Evolutionary conservation across 495 filamentous ascomycete species (phyloP).

Genomic region (Achaetomiella virescens): DNA sequence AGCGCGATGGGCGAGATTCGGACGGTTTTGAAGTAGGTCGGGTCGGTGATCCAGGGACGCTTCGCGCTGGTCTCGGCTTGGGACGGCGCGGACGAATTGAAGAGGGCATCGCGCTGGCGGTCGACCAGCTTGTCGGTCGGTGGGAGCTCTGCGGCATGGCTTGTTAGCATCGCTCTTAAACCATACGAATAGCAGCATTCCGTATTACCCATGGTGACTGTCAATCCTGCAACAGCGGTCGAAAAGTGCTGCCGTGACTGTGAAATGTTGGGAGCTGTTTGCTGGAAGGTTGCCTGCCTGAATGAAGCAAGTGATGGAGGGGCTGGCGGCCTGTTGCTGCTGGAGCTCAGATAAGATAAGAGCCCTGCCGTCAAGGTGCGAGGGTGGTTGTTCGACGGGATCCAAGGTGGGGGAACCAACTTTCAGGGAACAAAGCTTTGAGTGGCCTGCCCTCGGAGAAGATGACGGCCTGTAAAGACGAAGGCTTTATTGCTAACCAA

Average conservation of each 20-base stretch:
- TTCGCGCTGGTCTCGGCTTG: constrained; percentile 54
- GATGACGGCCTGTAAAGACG: neutral
- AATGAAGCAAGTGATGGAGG: constrained; percentile 15
- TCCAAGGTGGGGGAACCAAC: neutral
- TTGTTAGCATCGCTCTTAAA: constrained; percentile 1
- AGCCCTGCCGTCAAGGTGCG: constrained; percentile 24
- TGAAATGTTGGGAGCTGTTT: neutral
- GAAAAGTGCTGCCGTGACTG: neutral
- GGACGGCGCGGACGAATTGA: constrained; percentile 63
- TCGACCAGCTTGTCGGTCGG: constrained; percentile 60
- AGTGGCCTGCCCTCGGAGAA: neutral
- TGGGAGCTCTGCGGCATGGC: constrained; percentile 56
- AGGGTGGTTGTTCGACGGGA: neutral
- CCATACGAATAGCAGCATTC: neutral
- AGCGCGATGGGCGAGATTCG: constrained; percentile 91
- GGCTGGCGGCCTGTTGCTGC: neutral
- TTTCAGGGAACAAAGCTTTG: too few relatives aligned
- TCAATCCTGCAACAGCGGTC: neutral
- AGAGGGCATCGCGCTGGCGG: constrained; percentile 81
- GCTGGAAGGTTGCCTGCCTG: constrained; percentile 2
- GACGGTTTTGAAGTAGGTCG: constrained; percentile 84
- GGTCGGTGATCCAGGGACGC: constrained; percentile 74
- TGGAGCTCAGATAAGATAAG: constrained; percentile 29
- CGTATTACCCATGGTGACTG: constrained; percentile 9
- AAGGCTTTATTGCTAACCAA: neutral